Evolutionary conservation across 2,329 filamentous ascomycete species (phyloP).

Genomic region (Xylaria sp.): DNA sequence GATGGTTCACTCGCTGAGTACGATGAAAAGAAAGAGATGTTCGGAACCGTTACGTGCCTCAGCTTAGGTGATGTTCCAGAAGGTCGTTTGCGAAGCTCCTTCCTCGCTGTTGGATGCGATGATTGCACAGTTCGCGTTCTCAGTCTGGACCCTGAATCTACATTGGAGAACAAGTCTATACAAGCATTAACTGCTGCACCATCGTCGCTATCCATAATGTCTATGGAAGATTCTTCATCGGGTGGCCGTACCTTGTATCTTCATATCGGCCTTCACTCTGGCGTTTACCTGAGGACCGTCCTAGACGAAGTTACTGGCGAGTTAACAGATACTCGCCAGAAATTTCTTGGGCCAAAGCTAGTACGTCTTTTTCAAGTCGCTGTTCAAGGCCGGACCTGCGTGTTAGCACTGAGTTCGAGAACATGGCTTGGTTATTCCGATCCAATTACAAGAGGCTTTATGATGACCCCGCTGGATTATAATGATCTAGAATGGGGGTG

Average conservation of each 20-base stretch:
- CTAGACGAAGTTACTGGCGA: conserved; percentile 96
- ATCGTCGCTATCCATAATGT: conserved; percentile 88
- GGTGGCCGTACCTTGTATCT: conserved; percentile 90
- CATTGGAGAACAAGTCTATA: conserved; percentile 91
- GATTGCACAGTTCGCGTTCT: conserved; percentile 95
- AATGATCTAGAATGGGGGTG: conserved; percentile 90
- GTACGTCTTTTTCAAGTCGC: conserved; percentile 93
- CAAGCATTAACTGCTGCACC: conserved; percentile 92
- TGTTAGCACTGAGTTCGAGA: conserved; percentile 89
- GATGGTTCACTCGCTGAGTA: conserved; percentile 94
- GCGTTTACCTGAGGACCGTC: conserved; percentile 94
- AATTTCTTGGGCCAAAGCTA: conserved; percentile 90
- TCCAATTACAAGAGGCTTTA: conserved; percentile 84
- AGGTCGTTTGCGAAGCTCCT: conserved; percentile 87
- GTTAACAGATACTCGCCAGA: conserved; percentile 91
- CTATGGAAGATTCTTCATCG: conserved; percentile 93
- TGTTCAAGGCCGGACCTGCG: conserved; percentile 83
- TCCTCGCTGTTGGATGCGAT: conserved; percentile 94
- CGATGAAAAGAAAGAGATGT: conserved; percentile 94
- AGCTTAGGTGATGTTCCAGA: conserved; percentile 93
- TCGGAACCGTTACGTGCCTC: conserved; percentile 92
- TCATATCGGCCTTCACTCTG: conserved; percentile 94
- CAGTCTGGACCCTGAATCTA: conserved; percentile 88
- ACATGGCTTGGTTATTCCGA: conserved; percentile 98
- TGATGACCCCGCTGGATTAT: conserved; percentile 91